Evolutionary conservation across 202 grass and related monocot genomes (phyloP), one percentile per base, ranked within the genome.

Genomic region (Dendrocalamus latiflorus): DNA sequence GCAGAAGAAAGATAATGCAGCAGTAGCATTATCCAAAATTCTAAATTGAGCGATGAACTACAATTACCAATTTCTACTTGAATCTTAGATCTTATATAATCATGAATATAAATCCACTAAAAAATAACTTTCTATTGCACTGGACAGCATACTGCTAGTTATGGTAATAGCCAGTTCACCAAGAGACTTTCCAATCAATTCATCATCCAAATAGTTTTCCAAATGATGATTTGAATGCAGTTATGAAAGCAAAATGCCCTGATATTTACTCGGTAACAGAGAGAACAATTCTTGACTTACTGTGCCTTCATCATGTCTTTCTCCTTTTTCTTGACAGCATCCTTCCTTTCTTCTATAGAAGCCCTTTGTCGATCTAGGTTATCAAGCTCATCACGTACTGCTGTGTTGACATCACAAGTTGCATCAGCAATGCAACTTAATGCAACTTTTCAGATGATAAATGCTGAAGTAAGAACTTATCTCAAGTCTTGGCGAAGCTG

Each of bases 401-500:
- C 67, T 84, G 94, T 97, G 94, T 87, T 73, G 49, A 81, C 34
- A 73, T 17, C 44, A 81, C 45, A 71, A 67, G 16, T 37, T 49
- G 38, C 21, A 39, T 89, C 33, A 87, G 67, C 36, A 84, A 82
- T 69, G 30, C 4, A 57, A 68, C n/a, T 69, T 58, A 63, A 80
- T 22, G 2, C 16, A 85, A 26, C 26, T 67, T 78, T 85, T 74
- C 14, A 61, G 34, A 72, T 22, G 50, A 62, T 60, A 78, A 1
- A 79, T 91, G 55, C 21, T 72, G 50, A 83, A 73, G 30, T 62
- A 83, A 81, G 51, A 81, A 76, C 88, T 88, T 91, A 97, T 97
- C 92, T 94, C 86, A 94, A 88, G 38, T 93, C 90, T 70, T 84
- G 41, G 25, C 78, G 84, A 84, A 97, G 88, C 59, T 81, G 65